Conservation (phyloP, 805 yeast genomes). For the Peterozyma toletana region DNA sequence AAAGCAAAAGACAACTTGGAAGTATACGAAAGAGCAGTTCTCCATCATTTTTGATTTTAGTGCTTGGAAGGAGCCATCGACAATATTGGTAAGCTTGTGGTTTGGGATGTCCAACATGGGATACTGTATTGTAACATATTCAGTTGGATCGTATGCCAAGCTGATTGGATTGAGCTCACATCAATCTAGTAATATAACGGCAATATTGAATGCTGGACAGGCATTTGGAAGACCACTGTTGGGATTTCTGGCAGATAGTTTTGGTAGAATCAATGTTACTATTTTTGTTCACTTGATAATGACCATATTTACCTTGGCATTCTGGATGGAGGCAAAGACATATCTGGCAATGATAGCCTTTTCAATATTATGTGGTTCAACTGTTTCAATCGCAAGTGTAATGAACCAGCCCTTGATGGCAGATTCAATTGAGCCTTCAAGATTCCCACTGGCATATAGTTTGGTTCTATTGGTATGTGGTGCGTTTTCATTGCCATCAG, state of each 20-base stretch:
- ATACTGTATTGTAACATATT: constrained; percentile 33
- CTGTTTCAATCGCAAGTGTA: constrained; percentile 39
- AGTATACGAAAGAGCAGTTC: constrained; percentile 16
- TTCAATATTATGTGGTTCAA: constrained; percentile 33
- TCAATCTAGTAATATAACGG: constrained; percentile 40
- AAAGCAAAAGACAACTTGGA: constrained; percentile 12
- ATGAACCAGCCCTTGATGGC: constrained; percentile 27
- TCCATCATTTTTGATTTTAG: constrained; percentile 20
- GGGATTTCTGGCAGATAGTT: constrained; percentile 37
- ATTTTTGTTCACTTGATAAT: constrained; percentile 25
- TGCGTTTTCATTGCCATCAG: constrained; percentile 22
- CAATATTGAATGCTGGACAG: constrained; percentile 40
- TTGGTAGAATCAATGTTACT: constrained; percentile 41
- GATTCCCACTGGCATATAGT: constrained; percentile 20
- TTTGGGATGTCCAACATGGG: constrained; percentile 27
- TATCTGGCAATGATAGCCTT: constrained; percentile 35
- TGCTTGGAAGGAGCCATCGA: background rate
- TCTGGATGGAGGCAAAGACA: constrained; percentile 41
- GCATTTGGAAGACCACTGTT: constrained; percentile 41
- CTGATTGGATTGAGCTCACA: constrained; percentile 39
- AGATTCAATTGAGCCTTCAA: constrained; percentile 23
- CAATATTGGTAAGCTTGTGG: constrained; percentile 13
- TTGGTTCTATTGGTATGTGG: constrained; percentile 20
- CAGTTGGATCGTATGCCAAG: constrained; percentile 40
- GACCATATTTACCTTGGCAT: constrained; percentile 31